A percentile compares a stretch with the other conserved stretches of the same genome.
These are phyloP conservation scores for Candida fluviatilis DNA, from an alignment of 805 yeast species.

Conservation along the genomic window DNA sequence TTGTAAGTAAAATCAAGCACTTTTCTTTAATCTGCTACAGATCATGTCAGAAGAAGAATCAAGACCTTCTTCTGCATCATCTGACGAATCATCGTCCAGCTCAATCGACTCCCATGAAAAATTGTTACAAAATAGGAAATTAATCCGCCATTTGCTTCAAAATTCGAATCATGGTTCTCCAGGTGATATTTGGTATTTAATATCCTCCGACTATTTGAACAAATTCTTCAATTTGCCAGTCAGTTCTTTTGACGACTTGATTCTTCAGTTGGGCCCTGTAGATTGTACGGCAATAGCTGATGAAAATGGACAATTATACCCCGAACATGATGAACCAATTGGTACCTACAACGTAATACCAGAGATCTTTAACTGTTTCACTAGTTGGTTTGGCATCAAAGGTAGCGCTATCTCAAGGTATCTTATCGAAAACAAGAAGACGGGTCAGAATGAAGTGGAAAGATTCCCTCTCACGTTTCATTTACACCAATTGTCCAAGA, in stretches of 20 bases:
- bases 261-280: constrained; percentile 41
- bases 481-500: constrained; percentile 29
- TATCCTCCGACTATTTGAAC: constrained; percentile 45
- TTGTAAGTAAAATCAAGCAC: too few relatives aligned
- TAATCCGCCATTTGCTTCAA: constrained; percentile 16
- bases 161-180: constrained; percentile 23
- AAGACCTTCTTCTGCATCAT: not conserved
- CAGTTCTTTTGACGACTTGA: constrained; percentile 22
- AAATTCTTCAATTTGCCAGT: constrained; percentile 32
- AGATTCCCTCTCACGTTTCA: constrained; percentile 32
- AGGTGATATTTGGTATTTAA: constrained; percentile 47
- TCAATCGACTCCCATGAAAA: constrained; percentile 2
- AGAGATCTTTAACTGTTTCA: constrained; percentile 40
- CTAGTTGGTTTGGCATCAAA: constrained; percentile 51
- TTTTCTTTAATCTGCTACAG: not conserved
- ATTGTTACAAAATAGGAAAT: constrained; percentile 14
- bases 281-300: constrained; percentile 44
- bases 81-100: not conserved
- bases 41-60: constrained; percentile 2
- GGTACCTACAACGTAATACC: constrained; percentile 32
- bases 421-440: constrained; percentile 18
- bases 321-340: constrained; percentile 13
- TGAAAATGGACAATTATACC: constrained; percentile 40
- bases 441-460: constrained; percentile 29
- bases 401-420: constrained; percentile 33